Evolutionary conservation across 306 rosid species (phyloP).

Genomic region (Lathyrus aphaca): DNA sequence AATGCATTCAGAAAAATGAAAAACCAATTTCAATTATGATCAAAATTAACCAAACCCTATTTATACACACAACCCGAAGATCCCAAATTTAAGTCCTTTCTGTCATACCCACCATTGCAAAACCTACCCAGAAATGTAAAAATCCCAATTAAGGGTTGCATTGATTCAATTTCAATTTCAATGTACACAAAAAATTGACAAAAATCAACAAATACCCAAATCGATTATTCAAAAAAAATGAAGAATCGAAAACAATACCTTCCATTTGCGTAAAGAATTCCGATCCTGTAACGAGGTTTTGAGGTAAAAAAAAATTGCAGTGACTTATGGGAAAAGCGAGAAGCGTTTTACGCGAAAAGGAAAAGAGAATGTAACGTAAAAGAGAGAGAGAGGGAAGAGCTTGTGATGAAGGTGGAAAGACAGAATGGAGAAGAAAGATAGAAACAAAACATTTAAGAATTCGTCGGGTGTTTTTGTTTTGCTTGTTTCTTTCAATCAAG

Average conservation of each 20-base stretch:
- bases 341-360: slow-evolving; percentile 45
- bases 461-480: slow-evolving; percentile 34
- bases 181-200: slow-evolving; percentile 31
- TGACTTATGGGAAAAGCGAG: slow-evolving; percentile 45
- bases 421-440: slow-evolving; percentile 29
- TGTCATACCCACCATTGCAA: slow-evolving; percentile 39
- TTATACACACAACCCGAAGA: slow-evolving; percentile 42
- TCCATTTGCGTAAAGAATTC: slow-evolving; percentile 63
- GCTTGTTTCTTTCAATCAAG: slow-evolving; percentile 46
- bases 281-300: slow-evolving; percentile 31
- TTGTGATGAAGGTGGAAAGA: slow-evolving; percentile 43
- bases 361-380: slow-evolving; percentile 32
- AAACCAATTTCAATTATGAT: slow-evolving; percentile 23
- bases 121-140: slow-evolving; percentile 41
- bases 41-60: slow-evolving; percentile 43
- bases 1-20: slow-evolving; percentile 22
- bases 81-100: slow-evolving; percentile 36
- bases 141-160: slow-evolving; percentile 30
- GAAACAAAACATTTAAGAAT: slow-evolving; percentile 19
- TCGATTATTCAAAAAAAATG: slow-evolving; percentile 35
- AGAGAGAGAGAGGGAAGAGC: slow-evolving; percentile 22
- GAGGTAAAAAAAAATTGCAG: slow-evolving; percentile 40
- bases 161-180: slow-evolving; percentile 39
- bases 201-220: slow-evolving; percentile 49
- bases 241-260: slow-evolving; percentile 53